phyloP scores from a whole-genome alignment of 169 alveolate species.

The Babesia divergens region DNA sequence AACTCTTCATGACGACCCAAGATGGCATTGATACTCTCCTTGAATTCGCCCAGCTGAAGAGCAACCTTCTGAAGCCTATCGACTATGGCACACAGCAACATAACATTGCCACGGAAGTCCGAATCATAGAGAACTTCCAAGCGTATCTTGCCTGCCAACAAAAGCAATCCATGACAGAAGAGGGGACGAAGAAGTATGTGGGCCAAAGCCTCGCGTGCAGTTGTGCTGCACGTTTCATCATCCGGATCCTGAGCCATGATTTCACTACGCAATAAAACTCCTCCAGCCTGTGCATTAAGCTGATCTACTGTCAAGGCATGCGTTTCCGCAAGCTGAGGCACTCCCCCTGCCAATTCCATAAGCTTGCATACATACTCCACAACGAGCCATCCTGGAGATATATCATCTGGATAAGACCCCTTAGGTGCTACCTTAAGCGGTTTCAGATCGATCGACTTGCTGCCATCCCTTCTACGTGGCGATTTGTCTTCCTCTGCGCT shows the following conservation, averaged over 20 bases:
- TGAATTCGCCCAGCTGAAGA: constrained; percentile 37
- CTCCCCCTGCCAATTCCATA: constrained; percentile 42
- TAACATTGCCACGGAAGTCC: constrained; percentile 28
- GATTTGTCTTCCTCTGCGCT: not conserved
- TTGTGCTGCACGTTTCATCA: constrained; percentile 16
- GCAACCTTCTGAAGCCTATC: constrained; percentile 35
- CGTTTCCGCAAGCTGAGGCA: constrained; percentile 45
- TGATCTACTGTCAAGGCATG: constrained; percentile 50
- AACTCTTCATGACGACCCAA: not conserved
- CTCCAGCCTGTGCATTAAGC: constrained; percentile 51
- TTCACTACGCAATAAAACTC: constrained; percentile 35
- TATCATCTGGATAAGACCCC: constrained; percentile 25
- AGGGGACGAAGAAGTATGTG: constrained; percentile 37
- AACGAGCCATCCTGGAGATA: constrained; percentile 29
- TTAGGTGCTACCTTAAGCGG: not conserved
- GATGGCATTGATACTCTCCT: not conserved
- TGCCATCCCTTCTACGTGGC: not conserved
- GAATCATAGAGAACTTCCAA: constrained; percentile 53
- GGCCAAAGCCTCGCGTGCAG: constrained; percentile 15
- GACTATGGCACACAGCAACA: constrained; percentile 10
- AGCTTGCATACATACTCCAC: constrained; percentile 30
- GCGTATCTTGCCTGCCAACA: constrained; percentile 32
- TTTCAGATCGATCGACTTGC: not conserved
- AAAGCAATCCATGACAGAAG: constrained; percentile 13
- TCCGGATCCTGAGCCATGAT: constrained; percentile 23